Percentiles rank a stretch among this genome's conserved stretches.
Evolutionary conservation across 2,329 filamentous ascomycete species (phyloP).

Genomic region (Colletotrichum sp.): DNA sequence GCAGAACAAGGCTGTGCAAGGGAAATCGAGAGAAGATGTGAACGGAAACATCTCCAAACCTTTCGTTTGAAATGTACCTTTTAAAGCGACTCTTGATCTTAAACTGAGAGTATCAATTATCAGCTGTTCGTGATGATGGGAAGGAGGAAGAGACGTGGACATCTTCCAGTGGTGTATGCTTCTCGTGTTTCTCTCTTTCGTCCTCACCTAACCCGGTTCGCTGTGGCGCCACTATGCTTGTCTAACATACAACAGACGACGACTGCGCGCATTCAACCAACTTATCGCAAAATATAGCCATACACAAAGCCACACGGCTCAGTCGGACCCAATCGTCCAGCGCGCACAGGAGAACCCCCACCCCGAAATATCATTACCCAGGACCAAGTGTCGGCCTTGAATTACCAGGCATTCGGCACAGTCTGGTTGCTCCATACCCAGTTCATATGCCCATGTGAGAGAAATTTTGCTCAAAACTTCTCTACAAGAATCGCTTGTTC

Average conservation of each 20-base stretch:
- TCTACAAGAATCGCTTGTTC: neutral
- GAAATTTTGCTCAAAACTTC: neutral
- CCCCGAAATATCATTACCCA: neutral
- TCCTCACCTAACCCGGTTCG: neutral
- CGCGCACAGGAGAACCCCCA: neutral
- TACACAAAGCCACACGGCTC: neutral
- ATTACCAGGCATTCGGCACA: neutral
- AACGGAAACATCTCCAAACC: neutral
- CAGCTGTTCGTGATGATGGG: neutral
- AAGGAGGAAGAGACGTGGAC: neutral
- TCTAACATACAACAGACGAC: neutral
- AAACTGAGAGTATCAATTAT: neutral
- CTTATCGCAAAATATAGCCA: neutral
- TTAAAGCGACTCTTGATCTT: neutral
- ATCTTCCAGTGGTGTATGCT: neutral
- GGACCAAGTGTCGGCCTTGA: neutral
- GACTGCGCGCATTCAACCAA: neutral
- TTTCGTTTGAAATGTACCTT: neutral
- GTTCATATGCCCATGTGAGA: neutral
- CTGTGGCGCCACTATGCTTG: neutral
- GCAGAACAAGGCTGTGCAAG: neutral
- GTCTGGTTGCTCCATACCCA: neutral
- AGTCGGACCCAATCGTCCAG: neutral
- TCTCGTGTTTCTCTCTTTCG: neutral
- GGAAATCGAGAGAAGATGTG: neutral